Conservation (phyloP, 768 basidiomycete genomes). For the Pleurotus citrinopileatus region DNA sequence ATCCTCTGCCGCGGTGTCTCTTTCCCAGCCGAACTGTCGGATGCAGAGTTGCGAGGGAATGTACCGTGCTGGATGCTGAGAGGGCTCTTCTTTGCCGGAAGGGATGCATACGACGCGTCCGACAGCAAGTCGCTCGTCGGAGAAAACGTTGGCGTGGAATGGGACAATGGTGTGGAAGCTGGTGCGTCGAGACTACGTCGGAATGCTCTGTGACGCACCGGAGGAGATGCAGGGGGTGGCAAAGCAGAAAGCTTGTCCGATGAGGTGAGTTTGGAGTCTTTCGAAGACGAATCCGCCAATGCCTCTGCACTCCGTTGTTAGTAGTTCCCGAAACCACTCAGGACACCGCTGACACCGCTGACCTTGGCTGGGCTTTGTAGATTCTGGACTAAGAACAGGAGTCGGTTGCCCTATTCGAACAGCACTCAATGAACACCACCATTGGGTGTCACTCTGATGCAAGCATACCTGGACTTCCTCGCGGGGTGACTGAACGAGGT, state of each 20-base stretch:
- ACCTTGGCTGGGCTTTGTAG: background rate
- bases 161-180: conserved; percentile 39
- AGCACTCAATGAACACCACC: too few relatives aligned
- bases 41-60: conserved; percentile 20
- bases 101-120: conserved; percentile 2
- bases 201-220: conserved; percentile 27
- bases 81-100: background rate
- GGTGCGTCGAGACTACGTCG: conserved; percentile 42
- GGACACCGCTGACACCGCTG: background rate
- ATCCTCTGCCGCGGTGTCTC: conserved; percentile 49
- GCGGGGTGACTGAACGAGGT: background rate
- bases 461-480: background rate
- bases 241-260: conserved; percentile 45
- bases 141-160: conserved; percentile 13
- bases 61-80: conserved; percentile 10
- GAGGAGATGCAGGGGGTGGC: conserved; percentile 25
- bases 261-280: conserved; percentile 42
- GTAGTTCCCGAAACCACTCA: background rate
- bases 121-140: conserved; percentile 17
- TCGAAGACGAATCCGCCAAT: conserved; percentile 25
- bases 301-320: background rate
- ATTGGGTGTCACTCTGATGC: too few relatives aligned
- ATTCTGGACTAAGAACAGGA: background rate
- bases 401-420: background rate
- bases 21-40: conserved; percentile 37